Evolutionary conservation across 805 yeast species (phyloP).

Genomic region (Cyberlindnera nakhonratchasimensis): DNA sequence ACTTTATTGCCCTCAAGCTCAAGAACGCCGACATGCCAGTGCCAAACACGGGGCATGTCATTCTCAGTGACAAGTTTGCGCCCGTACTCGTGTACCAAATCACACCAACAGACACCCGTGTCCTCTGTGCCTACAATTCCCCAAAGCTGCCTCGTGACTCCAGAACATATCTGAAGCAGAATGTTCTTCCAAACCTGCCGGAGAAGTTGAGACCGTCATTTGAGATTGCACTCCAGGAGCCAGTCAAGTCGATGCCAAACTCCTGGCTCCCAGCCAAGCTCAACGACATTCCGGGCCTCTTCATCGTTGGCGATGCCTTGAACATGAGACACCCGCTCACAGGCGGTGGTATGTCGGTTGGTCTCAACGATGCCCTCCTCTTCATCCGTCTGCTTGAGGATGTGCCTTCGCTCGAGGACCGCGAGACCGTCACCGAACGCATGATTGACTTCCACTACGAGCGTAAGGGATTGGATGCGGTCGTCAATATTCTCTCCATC

Average conservation of each 20-base stretch:
- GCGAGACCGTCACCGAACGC: constrained; percentile 51
- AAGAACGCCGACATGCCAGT: constrained; percentile 72
- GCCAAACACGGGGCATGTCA: constrained; percentile 82
- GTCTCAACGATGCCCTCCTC: constrained; percentile 76
- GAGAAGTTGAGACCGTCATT: constrained; percentile 62
- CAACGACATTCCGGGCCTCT: constrained; percentile 69
- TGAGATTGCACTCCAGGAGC: constrained; percentile 52
- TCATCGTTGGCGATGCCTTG: constrained; percentile 87
- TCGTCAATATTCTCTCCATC: constrained; percentile 83
- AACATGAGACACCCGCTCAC: constrained; percentile 98
- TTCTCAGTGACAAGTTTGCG: constrained; percentile 72
- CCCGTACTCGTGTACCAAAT: constrained; percentile 90
- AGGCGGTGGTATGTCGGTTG: constrained; percentile 99
- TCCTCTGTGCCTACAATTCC: constrained; percentile 82
- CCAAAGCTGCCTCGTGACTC: constrained; percentile 69
- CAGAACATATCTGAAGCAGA: constrained; percentile 51
- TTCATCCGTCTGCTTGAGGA: constrained; percentile 57
- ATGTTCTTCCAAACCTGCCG: constrained; percentile 72
- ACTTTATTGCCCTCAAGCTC: constrained; percentile 82
- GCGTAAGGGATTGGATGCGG: constrained; percentile 77
- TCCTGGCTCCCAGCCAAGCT: constrained; percentile 79
- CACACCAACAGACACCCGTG: constrained; percentile 76
- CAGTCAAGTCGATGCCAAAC: constrained; percentile 88
- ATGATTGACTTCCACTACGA: constrained; percentile 68
- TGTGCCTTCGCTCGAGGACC: constrained; percentile 55